Base-by-base conservation (phyloP, 2,329 filamentous ascomycete genomes). In the Macrophomina tecta region DNA sequence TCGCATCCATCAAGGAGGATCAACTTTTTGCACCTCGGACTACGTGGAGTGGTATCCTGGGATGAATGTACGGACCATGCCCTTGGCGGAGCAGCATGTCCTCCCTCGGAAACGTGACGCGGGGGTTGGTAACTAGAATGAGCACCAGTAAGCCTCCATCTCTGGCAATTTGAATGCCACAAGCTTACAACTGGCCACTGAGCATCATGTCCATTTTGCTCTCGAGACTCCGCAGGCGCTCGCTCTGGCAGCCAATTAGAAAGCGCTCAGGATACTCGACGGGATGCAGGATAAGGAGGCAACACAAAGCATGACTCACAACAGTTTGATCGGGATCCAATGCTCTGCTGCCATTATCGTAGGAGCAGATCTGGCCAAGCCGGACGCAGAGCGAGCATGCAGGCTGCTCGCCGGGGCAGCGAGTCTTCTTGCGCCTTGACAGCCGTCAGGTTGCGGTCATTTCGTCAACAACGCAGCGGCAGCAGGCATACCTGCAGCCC, bases 341-440 rank as follows among this genome's bases (percentile, higher is more conserved):
- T 2, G 14, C 4, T 23, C 23, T 60, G 23, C 8, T 32, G 32
- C 30, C 45, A 14, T 62, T 45, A 32, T 2, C 32, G 12, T 62
- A 62, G 1, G 58, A 49, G 12, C 83, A 85, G 68, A 72, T 71
- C 70, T 85, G 83, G 3, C 79, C 77, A 36, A 85, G 74, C n/a
- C 83, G 79, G 36, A 79, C 75, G 72, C 83, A 85, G 64, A 82
- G 78, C 1, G 83, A 84, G 69, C 83, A 85, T 0, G 77, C 70
- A 0, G 83, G 83, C 66, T 82, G 79, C 69, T 85, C 83, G 11
- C 83, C 83, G 1, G 82, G 82, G 67, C 83, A 85, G 73, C 80
- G 80, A 34, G 82, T 80, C 71, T 85, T 85, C 72, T 85, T 85
- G 48, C 83, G 79, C 67, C 83, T 85, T 65, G 0, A 51, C 38